Evolutionary conservation across 1,284 basidiomycete genomes (phyloP).

Genomic region (Apiotrichum porosum): DNA sequence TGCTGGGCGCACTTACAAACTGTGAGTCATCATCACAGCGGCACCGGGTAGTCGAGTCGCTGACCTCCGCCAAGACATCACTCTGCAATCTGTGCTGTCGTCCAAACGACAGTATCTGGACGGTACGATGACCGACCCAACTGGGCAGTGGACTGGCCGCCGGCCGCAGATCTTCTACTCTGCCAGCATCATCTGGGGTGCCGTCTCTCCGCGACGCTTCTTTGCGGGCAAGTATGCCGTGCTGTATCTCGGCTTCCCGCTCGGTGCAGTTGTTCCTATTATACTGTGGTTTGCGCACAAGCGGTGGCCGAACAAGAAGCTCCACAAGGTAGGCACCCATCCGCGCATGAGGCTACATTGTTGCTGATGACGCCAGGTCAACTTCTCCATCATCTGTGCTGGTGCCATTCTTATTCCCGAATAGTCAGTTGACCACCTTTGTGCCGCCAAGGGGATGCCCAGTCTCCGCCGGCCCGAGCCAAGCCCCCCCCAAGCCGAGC

Average conservation of each 20-base stretch:
- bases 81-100: conserved; percentile 46
- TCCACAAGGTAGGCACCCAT: conserved; percentile 35
- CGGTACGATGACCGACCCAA: conserved; percentile 49
- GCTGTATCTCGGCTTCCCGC: conserved; percentile 49
- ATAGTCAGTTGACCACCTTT: conserved; percentile 43
- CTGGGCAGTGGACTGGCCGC: conserved; percentile 49
- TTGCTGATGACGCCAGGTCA: conserved; percentile 36
- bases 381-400: conserved; percentile 52
- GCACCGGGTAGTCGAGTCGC: no score
- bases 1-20: conserved; percentile 50
- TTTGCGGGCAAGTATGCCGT: conserved; percentile 51
- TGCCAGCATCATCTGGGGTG: conserved; percentile 50
- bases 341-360: neutral
- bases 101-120: conserved; percentile 45
- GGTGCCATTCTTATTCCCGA: conserved; percentile 49
- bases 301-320: conserved; percentile 40
- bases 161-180: conserved; percentile 46
- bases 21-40: no score
- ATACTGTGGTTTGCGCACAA: conserved; percentile 49
- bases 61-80: conserved; percentile 37
- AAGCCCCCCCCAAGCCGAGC: no score
- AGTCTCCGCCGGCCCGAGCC: no score
- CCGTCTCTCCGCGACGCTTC: conserved; percentile 50
- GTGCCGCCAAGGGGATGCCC: no score
- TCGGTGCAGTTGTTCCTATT: conserved; percentile 50